phyloP scores from a whole-genome alignment of 2,329 filamentous ascomycete species.

The Fusarium pseudonygamai region DNA sequence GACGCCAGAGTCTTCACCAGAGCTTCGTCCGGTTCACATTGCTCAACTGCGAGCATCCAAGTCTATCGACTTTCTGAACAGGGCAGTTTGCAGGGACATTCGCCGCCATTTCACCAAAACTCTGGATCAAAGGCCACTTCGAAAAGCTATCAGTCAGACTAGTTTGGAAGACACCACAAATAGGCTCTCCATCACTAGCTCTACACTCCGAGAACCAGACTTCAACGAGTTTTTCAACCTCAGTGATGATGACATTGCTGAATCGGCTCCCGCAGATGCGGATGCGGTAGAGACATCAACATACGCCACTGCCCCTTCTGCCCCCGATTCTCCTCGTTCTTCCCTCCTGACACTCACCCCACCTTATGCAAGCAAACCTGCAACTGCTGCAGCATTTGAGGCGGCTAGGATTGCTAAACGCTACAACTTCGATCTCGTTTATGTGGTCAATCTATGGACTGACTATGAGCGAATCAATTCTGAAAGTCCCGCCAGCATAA shows the following conservation, averaged over 20 bases:
- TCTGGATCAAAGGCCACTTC: constrained; percentile 39
- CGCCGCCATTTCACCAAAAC: constrained; percentile 41
- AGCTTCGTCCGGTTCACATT: constrained; percentile 45
- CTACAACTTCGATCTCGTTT: constrained; percentile 67
- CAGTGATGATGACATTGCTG: constrained; percentile 67
- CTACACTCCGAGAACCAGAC: constrained; percentile 60
- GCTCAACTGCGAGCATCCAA: constrained; percentile 41
- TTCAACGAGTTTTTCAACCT: constrained; percentile 64
- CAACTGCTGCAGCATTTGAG: constrained; percentile 61
- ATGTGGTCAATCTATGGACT: constrained; percentile 68
- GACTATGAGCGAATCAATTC: constrained; percentile 29
- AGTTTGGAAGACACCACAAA: constrained; percentile 45
- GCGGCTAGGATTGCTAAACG: constrained; percentile 64
- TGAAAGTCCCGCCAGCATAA: constrained; percentile 2
- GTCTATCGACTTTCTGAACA: constrained; percentile 44
- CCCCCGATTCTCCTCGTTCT: constrained; percentile 36
- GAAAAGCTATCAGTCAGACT: constrained; percentile 44
- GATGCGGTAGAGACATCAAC: constrained; percentile 14
- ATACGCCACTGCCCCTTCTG: constrained; percentile 35
- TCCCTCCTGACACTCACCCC: constrained; percentile 56
- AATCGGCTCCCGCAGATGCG: constrained; percentile 46
- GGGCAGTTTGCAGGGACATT: constrained; percentile 40
- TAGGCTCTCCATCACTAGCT: constrained; percentile 43
- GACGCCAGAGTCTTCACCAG: constrained; percentile 49
- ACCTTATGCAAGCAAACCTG: constrained; percentile 55